These are phyloP conservation scores for Candida golubevii DNA, from an alignment of 805 yeast species.

Conservation along the genomic window DNA sequence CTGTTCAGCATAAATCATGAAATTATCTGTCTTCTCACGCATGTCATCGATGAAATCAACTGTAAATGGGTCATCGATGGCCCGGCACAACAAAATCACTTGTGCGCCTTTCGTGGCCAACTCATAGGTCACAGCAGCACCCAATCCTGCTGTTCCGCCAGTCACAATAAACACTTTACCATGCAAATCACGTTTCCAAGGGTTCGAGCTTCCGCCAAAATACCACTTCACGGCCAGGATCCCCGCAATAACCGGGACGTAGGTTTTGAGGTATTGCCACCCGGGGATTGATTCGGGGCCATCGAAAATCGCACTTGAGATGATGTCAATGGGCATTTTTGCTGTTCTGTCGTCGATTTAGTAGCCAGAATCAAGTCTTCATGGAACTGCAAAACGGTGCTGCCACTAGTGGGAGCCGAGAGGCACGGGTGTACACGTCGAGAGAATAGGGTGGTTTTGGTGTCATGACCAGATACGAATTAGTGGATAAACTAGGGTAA, in stretches of 20 bases:
- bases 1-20: conserved; percentile 82
- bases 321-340: conserved; percentile 78
- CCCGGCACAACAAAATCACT: conserved; percentile 64
- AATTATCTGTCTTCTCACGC: conserved; percentile 64
- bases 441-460: no score
- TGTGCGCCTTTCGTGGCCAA: conserved; percentile 86
- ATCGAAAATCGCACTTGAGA: conserved; percentile 62
- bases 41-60: conserved; percentile 76
- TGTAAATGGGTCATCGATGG: conserved; percentile 65
- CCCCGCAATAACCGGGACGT: conserved; percentile 48
- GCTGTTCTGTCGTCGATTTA: no score
- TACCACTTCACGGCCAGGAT: conserved; percentile 57
- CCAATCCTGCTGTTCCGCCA: conserved; percentile 95
- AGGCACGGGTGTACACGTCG: conserved; percentile 5
- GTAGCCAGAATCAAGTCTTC: no score
- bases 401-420: background rate
- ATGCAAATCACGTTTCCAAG: conserved; percentile 90
- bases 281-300: conserved; percentile 78
- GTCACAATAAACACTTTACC: conserved; percentile 80
- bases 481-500: no score
- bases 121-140: conserved; percentile 69
- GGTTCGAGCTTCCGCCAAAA: conserved; percentile 74
- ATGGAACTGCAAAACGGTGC: background rate
- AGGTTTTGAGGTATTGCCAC: conserved; percentile 53
- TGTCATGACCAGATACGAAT: no score